phyloP scores from a whole-genome alignment of 306 rosid species.

The Sicyos baderoa region DNA sequence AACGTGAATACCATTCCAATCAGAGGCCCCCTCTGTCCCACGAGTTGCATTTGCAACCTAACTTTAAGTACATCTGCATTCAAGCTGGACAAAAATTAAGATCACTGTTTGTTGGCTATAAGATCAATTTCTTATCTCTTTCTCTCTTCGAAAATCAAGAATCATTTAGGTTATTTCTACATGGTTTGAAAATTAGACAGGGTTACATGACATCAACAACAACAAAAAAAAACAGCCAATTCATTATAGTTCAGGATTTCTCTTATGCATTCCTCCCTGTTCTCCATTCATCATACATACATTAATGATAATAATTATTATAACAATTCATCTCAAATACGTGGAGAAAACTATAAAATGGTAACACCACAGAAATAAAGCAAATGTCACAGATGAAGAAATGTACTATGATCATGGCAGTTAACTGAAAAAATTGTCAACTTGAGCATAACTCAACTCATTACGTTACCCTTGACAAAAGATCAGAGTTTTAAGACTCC shows the following conservation, averaged over 20 bases:
- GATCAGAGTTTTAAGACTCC: no score
- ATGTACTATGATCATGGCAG: no score
- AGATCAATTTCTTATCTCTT: constrained; percentile 6
- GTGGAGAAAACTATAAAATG: background rate
- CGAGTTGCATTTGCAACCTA: constrained; percentile 97
- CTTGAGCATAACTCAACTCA: no score
- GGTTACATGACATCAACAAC: background rate
- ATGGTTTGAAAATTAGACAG: background rate
- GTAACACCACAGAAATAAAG: background rate
- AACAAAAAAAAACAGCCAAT: background rate
- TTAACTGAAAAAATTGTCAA: background rate
- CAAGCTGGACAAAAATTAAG: constrained; percentile 25
- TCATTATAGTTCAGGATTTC: background rate
- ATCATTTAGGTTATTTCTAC: background rate
- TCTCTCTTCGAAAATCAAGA: constrained; percentile 1
- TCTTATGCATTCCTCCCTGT: background rate
- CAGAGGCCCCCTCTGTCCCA: constrained; percentile 86
- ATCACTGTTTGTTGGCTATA: constrained; percentile 13
- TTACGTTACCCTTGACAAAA: no score
- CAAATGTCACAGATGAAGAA: background rate
- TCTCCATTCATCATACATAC: background rate
- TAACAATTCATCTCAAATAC: background rate
- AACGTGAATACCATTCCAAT: constrained; percentile 64
- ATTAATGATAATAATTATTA: background rate
- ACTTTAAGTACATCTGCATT: constrained; percentile 87